Percentiles rank a stretch among this genome's conserved stretches.
Evolutionary conservation across 495 filamentous ascomycete species (phyloP).

Genomic region (Penicillium pancosmium): DNA sequence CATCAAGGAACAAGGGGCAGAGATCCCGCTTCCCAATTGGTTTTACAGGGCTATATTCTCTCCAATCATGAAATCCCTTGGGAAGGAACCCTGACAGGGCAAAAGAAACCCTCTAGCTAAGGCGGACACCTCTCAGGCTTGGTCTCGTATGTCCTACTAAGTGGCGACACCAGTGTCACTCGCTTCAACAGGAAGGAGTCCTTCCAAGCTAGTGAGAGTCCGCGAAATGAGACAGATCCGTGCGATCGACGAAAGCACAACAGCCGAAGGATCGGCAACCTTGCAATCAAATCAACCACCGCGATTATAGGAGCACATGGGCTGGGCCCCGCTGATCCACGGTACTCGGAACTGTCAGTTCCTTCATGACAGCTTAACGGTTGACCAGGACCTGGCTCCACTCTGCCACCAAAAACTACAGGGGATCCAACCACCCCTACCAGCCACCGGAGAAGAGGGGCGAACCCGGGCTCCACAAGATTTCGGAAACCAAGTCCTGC

Average conservation of each 20-base stretch:
- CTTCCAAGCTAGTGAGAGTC: constrained; percentile 12
- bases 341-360: constrained; percentile 16
- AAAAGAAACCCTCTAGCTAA: neutral
- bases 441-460: neutral
- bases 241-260: constrained; percentile 23
- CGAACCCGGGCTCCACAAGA: constrained; percentile 10
- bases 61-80: neutral
- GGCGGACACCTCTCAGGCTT: neutral
- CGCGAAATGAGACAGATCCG: constrained; percentile 26
- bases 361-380: constrained; percentile 30
- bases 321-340: constrained; percentile 23
- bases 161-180: constrained; percentile 1
- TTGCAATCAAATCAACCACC: constrained; percentile 34
- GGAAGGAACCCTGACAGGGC: too few relatives aligned
- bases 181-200: constrained; percentile 23
- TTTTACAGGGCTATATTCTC: neutral
- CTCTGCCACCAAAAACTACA: neutral
- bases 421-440: constrained; percentile 6
- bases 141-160: neutral
- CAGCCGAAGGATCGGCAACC: constrained; percentile 36
- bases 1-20: constrained; percentile 6
- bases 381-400: neutral
- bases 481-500: constrained; percentile 1
- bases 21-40: neutral
- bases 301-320: constrained; percentile 19